A percentile compares a stretch with the other conserved stretches of the same genome.
Conservation (phyloP, 2,329 filamentous ascomycete genomes). For the Fusarium sp. region DNA sequence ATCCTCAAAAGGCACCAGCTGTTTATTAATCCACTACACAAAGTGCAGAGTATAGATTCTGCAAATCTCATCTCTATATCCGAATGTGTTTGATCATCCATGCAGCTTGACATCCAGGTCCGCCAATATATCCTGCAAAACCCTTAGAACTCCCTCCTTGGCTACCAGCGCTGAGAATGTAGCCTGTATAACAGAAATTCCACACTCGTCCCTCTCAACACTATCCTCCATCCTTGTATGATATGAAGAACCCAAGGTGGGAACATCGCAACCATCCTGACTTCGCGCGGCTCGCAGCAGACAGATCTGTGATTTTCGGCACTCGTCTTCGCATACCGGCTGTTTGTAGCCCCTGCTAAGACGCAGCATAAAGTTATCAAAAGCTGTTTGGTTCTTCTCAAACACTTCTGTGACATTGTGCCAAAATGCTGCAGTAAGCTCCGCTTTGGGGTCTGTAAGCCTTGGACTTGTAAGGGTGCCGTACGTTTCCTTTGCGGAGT, state of each 20-base stretch:
- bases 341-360: conserved; percentile 60
- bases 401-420: conserved; percentile 65
- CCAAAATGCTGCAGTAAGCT: conserved; percentile 69
- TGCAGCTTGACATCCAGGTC: conserved; percentile 13
- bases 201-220: conserved; percentile 46
- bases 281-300: conserved; percentile 62
- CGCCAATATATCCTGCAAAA: conserved; percentile 35
- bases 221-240: conserved; percentile 46
- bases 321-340: conserved; percentile 55
- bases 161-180: conserved; percentile 43
- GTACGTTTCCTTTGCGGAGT: conserved; percentile 66
- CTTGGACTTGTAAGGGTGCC: conserved; percentile 58
- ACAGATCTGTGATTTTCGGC: conserved; percentile 61
- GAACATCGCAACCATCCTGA: conserved; percentile 62
- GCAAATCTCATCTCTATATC: background rate
- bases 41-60: background rate
- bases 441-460: conserved; percentile 49
- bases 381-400: conserved; percentile 55
- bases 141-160: conserved; percentile 41
- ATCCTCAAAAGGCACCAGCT: background rate
- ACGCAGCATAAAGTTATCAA: conserved; percentile 59
- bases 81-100: background rate
- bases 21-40: background rate
- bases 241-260: conserved; percentile 49
- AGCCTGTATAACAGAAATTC: conserved; percentile 44